Percentiles rank a stretch among this genome's conserved stretches.
Evolutionary conservation across 1,284 basidiomycete genomes (phyloP).

Genomic region (Ceratorhiza oryzae-sativae): DNA sequence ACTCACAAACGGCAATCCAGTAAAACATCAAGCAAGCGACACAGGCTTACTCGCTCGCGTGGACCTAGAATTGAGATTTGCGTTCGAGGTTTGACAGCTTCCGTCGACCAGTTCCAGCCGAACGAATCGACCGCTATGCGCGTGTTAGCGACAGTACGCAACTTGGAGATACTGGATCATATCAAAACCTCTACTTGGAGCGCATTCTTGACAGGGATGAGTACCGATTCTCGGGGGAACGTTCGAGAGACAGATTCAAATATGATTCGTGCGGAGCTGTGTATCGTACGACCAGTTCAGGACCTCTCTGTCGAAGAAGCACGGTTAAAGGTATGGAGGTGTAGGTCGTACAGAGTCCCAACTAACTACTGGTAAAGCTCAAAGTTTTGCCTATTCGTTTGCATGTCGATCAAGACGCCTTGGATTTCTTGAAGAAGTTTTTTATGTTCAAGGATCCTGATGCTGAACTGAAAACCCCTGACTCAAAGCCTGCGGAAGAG

Average conservation of each 20-base stretch:
- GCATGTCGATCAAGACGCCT: conserved; percentile 97
- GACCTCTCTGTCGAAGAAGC: conserved; percentile 77
- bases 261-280: conserved; percentile 90
- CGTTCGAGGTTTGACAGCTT: conserved; percentile 68
- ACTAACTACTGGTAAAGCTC: conserved; percentile 59
- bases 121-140: conserved; percentile 59
- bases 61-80: conserved; percentile 85
- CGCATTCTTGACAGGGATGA: conserved; percentile 89
- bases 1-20: conserved; percentile 41
- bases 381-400: conserved; percentile 89
- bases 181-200: conserved; percentile 99
- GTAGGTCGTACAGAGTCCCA: neutral
- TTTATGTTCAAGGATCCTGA: conserved; percentile 84
- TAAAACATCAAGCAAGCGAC: conserved; percentile 47
- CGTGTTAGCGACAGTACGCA: conserved; percentile 67
- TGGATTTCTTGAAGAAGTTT: conserved; percentile 97
- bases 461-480: conserved; percentile 42
- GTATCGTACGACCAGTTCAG: conserved; percentile 72
- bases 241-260: conserved; percentile 87
- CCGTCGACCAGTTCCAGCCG: conserved; percentile 70
- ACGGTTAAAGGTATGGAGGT: conserved; percentile 69
- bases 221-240: conserved; percentile 82
- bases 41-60: conserved; percentile 76
- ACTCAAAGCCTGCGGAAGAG: conserved; percentile 54
- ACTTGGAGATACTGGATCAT: conserved; percentile 93